These are phyloP conservation scores for Cytospora mali DNA, from an alignment of 2,329 filamentous ascomycete genomes.

Conservation along the genomic window DNA sequence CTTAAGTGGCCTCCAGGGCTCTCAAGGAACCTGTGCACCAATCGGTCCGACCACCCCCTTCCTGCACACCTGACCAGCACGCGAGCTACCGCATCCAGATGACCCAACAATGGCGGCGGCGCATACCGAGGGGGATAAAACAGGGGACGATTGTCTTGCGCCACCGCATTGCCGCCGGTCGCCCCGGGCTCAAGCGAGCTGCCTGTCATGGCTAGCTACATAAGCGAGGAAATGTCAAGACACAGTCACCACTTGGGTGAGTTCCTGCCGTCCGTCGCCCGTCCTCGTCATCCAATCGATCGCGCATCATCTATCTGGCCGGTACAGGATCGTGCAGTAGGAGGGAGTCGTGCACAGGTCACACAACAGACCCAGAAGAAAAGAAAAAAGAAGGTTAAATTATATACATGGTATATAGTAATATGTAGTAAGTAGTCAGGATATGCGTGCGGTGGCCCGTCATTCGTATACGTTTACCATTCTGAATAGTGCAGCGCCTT, in stretches of 20 bases:
- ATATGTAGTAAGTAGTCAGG: not conserved
- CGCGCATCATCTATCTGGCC: not conserved
- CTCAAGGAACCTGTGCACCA: too few species aligned
- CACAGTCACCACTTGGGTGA: not conserved
- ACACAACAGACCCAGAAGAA: not conserved
- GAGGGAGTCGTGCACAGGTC: not conserved
- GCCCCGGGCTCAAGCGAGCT: conserved; percentile 10
- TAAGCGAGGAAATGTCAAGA: not conserved
- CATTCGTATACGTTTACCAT: not conserved
- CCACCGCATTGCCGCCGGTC: not conserved
- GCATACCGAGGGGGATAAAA: not conserved
- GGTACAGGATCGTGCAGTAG: not conserved
- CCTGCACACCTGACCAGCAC: not conserved
- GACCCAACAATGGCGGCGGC: not conserved
- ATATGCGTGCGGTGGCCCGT: not conserved
- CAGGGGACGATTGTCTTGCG: not conserved
- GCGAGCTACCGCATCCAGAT: not conserved
- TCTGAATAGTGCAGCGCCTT: not conserved
- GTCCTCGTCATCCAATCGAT: not conserved
- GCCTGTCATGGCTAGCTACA: conserved; percentile 6
- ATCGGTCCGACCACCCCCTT: too few species aligned
- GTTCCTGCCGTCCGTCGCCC: not conserved
- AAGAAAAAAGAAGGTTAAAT: not conserved
- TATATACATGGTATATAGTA: too few species aligned
- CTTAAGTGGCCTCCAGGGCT: too few species aligned